These are phyloP conservation scores for Nannochloropsis limnetica DNA, from an alignment of 352 stramenopile species.

Conservation along the genomic window DNA sequence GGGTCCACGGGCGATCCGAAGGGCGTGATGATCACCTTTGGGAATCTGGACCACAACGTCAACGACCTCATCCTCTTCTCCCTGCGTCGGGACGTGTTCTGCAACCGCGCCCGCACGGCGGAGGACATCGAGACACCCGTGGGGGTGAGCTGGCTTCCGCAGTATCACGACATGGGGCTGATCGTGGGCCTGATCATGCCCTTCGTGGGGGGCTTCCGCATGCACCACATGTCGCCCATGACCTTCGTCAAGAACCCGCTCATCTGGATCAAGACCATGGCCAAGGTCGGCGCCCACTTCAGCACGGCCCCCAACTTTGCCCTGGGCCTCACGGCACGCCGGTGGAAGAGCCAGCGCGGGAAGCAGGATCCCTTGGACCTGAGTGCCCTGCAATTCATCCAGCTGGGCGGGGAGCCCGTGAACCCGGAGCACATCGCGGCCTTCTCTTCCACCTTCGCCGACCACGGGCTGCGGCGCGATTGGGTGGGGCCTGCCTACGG, in stretches of 20 bases:
- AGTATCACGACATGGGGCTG: conserved; percentile 99
- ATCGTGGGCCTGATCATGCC: conserved; percentile 79
- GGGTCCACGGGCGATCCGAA: conserved; percentile 94
- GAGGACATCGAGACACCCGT: conserved; percentile 5
- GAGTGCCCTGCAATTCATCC: conserved; percentile 84
- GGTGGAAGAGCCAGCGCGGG: conserved; percentile 58
- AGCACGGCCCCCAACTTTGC: conserved; percentile 87
- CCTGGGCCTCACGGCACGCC: conserved; percentile 87
- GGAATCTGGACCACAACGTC: conserved; percentile 90
- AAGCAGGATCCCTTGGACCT: conserved; percentile 67
- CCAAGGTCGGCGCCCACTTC: conserved; percentile 62
- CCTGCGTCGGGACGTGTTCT: conserved; percentile 9
- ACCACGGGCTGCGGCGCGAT: conserved; percentile 56
- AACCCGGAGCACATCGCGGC: conserved; percentile 67
- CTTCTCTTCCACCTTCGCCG: conserved; percentile 74
- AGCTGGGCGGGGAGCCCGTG: conserved; percentile 96
- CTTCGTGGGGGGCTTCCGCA: conserved; percentile 74
- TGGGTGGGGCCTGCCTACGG: conserved; percentile 89
- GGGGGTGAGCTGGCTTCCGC: conserved; percentile 77
- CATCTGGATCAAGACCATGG: conserved; percentile 84
- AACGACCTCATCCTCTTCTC: conserved; percentile 41
- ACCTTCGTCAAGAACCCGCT: conserved; percentile 89
- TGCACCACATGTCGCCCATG: conserved; percentile 94
- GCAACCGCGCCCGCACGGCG: conserved; percentile 1
- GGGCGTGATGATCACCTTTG: conserved; percentile 90